Conservation (phyloP, 441 rosid species). For the Melastoma candidum region DNA sequence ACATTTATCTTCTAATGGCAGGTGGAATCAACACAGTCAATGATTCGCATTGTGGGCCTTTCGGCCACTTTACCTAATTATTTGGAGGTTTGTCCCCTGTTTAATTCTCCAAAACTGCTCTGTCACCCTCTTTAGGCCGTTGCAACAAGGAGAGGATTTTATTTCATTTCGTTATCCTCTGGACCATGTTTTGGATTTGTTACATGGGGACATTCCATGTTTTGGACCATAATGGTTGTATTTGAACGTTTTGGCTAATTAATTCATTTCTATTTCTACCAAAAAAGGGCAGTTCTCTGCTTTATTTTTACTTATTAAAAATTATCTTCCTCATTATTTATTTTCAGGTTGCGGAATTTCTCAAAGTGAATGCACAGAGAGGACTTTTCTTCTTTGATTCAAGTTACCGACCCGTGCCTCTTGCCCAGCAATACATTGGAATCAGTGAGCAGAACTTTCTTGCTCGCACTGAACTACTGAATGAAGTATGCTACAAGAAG, state of each 20-base stretch:
- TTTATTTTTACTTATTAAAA: slow-evolving; percentile 5
- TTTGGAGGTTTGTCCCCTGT: slow-evolving; percentile 41
- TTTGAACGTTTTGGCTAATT: too few species aligned
- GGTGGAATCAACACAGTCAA: slow-evolving; percentile 98
- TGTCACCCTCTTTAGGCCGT: too few species aligned
- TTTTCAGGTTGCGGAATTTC: slow-evolving; percentile 89
- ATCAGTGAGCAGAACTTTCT: slow-evolving; percentile 87
- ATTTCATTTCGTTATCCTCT: too few species aligned
- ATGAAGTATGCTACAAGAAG: slow-evolving; percentile 96
- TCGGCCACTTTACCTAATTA: slow-evolving; percentile 97
- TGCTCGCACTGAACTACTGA: slow-evolving; percentile 73
- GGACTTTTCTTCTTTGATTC: slow-evolving; percentile 98
- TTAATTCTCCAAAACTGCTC: slow-evolving; percentile 8
- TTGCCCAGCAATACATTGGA: slow-evolving; percentile 97
- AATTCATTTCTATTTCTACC: too few species aligned
- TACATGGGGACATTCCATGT: too few species aligned
- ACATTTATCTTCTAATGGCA: slow-evolving; percentile 19
- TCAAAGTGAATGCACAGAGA: slow-evolving; percentile 81
- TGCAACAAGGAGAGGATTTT: too few species aligned
- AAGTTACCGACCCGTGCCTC: slow-evolving; percentile 98
- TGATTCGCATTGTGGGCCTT: slow-evolving; percentile 99
- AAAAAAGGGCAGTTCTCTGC: neutral
- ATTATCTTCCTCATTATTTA: slow-evolving; percentile 13
- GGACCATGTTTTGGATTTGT: too few species aligned
- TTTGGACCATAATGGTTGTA: too few species aligned